phyloP scores from a whole-genome alignment of 1,284 basidiomycete species.

The Phellopilus nigrolimitatus region DNA sequence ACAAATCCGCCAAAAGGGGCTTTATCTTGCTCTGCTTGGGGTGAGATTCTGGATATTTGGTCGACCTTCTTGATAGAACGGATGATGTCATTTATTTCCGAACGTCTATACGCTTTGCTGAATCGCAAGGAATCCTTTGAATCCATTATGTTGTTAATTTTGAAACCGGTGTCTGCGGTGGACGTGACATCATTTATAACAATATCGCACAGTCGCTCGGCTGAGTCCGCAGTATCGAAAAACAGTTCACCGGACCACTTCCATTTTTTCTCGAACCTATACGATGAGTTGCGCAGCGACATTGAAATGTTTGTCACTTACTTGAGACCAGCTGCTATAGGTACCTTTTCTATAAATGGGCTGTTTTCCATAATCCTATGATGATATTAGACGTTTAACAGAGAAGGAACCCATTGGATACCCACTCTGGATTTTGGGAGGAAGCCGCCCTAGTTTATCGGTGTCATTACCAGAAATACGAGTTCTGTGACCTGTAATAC shows the following conservation, averaged over 20 bases:
- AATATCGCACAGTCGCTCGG: constrained; percentile 44
- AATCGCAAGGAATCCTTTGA: constrained; percentile 39
- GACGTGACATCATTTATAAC: constrained; percentile 42
- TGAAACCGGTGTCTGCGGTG: constrained; percentile 37
- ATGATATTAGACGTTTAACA: neutral
- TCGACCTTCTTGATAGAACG: constrained; percentile 43
- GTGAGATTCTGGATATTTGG: constrained; percentile 46
- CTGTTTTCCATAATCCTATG: neutral
- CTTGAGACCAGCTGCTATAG: neutral
- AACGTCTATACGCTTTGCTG: constrained; percentile 41
- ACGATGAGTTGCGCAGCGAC: neutral
- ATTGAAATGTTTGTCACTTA: neutral
- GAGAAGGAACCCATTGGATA: neutral
- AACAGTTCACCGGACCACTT: constrained; percentile 46
- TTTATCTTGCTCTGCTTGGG: constrained; percentile 36
- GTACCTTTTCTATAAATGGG: neutral
- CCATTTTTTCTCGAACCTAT: constrained; percentile 37
- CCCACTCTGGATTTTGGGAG: constrained; percentile 14
- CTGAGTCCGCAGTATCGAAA: constrained; percentile 28
- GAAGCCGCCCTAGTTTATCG: neutral
- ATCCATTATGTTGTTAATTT: constrained; percentile 42
- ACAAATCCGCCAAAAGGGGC: constrained; percentile 40
- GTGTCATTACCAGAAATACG: constrained; percentile 25
- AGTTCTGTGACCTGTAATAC: neutral
- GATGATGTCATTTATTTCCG: constrained; percentile 43